phyloP scores from a whole-genome alignment of 306 rosid species.

The Styphnolobium japonicum region DNA sequence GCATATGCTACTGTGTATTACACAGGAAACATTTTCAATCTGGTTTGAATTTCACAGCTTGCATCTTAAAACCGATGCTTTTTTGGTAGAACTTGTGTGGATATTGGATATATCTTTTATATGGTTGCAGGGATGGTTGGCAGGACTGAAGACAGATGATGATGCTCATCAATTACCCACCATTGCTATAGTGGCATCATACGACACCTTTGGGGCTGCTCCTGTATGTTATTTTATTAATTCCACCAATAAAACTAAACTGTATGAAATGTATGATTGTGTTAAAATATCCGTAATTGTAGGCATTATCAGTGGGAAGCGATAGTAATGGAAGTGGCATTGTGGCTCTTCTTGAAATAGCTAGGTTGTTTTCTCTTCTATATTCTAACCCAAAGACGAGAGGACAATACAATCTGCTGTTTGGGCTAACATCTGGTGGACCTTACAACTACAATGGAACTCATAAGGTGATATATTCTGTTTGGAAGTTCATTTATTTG shows the following conservation, averaged over 20 bases:
- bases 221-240: constrained; percentile 63
- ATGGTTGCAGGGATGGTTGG: constrained; percentile 91
- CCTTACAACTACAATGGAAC: constrained; percentile 99
- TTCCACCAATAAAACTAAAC: constrained; percentile 15
- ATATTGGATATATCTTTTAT: constrained; percentile 18
- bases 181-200: constrained; percentile 97
- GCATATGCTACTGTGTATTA: background rate
- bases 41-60: background rate
- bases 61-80: background rate
- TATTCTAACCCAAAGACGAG: constrained; percentile 96
- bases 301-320: constrained; percentile 97
- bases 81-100: constrained; percentile 26
- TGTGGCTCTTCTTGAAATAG: constrained; percentile 97
- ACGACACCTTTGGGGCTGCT: constrained; percentile 96
- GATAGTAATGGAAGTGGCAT: constrained; percentile 97
- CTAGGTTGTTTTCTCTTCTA: constrained; percentile 86
- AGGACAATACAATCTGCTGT: constrained; percentile 91
- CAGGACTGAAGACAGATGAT: constrained; percentile 84
- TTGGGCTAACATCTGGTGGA: constrained; percentile 95
- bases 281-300: constrained; percentile 32
- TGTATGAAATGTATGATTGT: constrained; percentile 24
- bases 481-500: constrained; percentile 7
- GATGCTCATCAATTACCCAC: constrained; percentile 93
- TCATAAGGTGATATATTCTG: constrained; percentile 61
- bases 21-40: background rate